A percentile compares a stretch with the other conserved stretches of the same genome.
phyloP scores from a whole-genome alignment of 75 land plant species.

The Gnetum montanum region DNA sequence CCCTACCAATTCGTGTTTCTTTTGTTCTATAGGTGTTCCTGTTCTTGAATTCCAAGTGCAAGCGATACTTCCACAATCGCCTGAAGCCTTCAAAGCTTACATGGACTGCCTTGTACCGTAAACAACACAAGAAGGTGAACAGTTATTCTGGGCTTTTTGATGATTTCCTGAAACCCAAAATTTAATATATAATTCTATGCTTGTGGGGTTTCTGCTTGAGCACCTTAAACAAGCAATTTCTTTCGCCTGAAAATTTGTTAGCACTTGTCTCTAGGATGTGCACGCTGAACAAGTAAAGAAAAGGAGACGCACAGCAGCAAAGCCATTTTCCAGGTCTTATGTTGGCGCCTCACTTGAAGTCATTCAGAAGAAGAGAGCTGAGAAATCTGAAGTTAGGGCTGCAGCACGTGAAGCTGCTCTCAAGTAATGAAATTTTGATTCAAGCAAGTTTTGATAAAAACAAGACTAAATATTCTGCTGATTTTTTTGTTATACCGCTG shows the following conservation, averaged over 20 bases:
- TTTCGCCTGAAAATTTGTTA: no score
- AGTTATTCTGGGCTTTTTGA: no score
- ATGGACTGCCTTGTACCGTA: conserved; percentile 69
- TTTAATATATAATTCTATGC: no score
- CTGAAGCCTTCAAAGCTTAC: conserved; percentile 67
- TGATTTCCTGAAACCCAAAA: no score
- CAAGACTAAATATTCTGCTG: no score
- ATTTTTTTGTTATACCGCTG: no score
- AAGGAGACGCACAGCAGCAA: conserved; percentile 50
- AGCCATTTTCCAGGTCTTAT: conserved; percentile 64
- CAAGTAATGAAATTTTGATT: no score
- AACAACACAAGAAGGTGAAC: conserved; percentile 74
- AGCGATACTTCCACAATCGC: conserved; percentile 71
- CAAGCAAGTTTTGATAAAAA: no score
- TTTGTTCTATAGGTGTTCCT: conserved; percentile 53
- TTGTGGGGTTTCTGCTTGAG: no score
- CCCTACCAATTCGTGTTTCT: no score
- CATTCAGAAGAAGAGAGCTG: conserved; percentile 57
- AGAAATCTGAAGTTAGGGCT: conserved; percentile 57
- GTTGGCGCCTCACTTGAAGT: conserved; percentile 65
- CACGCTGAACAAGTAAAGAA: conserved; percentile 64
- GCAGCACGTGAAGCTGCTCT: conserved; percentile 65
- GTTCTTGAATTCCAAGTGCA: conserved; percentile 64
- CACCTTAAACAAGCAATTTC: background rate
- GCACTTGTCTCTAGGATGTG: conserved; percentile 28